phyloP scores from a whole-genome alignment of 1,139 yeast genomes.

The Blastobotrys illinoisensis region DNA sequence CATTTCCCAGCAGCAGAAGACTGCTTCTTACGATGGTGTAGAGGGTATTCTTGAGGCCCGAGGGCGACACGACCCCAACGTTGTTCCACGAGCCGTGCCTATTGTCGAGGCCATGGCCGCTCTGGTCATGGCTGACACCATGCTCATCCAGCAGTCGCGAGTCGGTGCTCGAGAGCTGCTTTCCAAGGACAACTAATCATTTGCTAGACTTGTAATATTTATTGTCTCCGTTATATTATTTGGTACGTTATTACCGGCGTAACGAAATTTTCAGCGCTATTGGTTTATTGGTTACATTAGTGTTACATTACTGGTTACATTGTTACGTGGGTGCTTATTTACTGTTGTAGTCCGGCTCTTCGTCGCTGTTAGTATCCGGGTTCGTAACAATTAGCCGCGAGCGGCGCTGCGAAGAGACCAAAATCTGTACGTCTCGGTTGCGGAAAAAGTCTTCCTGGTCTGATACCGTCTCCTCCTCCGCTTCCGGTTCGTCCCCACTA shows the following conservation, averaged over 20 bases:
- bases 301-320: no score
- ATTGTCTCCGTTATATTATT: neutral
- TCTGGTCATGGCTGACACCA: conserved; percentile 79
- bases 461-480: neutral
- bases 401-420: conserved; percentile 66
- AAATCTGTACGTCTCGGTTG: conserved; percentile 63
- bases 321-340: neutral
- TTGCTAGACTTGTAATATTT: neutral
- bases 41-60: conserved; percentile 87
- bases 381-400: conserved; percentile 58
- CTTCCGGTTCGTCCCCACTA: neutral
- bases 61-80: conserved; percentile 98
- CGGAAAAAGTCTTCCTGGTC: conserved; percentile 40
- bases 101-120: conserved; percentile 98
- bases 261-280: neutral
- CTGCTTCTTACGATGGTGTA: conserved; percentile 82
- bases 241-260: neutral
- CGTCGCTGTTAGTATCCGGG: conserved; percentile 38
- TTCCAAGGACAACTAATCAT: neutral
- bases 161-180: conserved; percentile 39
- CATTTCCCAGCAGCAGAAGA: conserved; percentile 84
- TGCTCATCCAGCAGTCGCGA: conserved; percentile 81
- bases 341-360: conserved; percentile 8
- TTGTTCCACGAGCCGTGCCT: conserved; percentile 97
- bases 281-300: neutral